Conservation (phyloP, 371 early-diverging fungal species). For the Batkoa obscura region DNA sequence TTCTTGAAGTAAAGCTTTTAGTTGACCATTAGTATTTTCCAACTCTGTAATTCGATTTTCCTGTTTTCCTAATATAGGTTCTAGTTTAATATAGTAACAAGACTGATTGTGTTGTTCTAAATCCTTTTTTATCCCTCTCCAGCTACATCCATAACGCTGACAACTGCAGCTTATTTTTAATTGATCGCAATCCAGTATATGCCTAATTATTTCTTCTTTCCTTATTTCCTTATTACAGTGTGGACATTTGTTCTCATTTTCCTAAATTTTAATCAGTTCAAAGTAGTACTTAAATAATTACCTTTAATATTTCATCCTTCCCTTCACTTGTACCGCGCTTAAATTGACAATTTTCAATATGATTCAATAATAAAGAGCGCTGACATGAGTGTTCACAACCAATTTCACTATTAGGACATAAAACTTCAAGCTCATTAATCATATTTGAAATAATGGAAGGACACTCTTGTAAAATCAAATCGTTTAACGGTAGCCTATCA, state of each 20-base stretch:
- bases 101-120: background rate
- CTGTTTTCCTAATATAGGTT: background rate
- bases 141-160: background rate
- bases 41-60: background rate
- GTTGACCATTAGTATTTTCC: background rate
- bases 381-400: background rate
- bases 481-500: background rate
- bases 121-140: background rate
- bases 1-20: background rate
- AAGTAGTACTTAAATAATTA: background rate
- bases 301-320: background rate
- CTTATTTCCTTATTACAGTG: background rate
- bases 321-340: background rate
- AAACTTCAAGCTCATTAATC: background rate
- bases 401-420: background rate
- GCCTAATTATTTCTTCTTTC: background rate
- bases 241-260: background rate
- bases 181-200: background rate
- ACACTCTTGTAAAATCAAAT: background rate
- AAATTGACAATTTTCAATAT: background rate
- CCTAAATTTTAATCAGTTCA: background rate
- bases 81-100: slow-evolving; percentile 1
- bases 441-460: slow-evolving; percentile 1
- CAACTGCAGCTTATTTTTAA: background rate
- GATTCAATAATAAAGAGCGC: background rate